Evolutionary conservation across 371 early-diverging fungal genomes (phyloP).

Genomic region (Basidiobolus meristosporus): DNA sequence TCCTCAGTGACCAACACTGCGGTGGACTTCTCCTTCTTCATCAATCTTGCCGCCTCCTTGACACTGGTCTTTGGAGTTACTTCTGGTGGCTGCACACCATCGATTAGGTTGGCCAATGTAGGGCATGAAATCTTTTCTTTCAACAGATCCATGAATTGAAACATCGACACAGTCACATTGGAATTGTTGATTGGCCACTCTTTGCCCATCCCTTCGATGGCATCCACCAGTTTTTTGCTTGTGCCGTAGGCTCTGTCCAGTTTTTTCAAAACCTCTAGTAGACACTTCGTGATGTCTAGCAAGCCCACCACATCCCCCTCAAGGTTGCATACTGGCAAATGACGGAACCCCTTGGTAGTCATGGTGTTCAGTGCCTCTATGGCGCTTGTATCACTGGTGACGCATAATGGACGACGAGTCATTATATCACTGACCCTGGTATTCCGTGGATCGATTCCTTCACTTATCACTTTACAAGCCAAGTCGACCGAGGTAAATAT

Average conservation of each 20-base stretch:
- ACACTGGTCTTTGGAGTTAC: conserved; percentile 66
- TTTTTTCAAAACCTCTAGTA: conserved; percentile 84
- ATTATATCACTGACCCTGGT: conserved; percentile 75
- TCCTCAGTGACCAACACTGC: conserved; percentile 80
- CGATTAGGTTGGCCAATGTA: conserved; percentile 58
- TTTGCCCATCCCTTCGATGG: conserved; percentile 83
- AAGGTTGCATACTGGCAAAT: conserved; percentile 87
- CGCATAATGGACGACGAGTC: conserved; percentile 79
- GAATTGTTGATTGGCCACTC: no score
- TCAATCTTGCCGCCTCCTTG: conserved; percentile 69
- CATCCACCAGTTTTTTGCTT: conserved; percentile 68
- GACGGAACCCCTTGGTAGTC: conserved; percentile 84
- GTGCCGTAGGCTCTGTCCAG: conserved; percentile 86
- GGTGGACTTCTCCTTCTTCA: conserved; percentile 73
- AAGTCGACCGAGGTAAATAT: conserved; percentile 82
- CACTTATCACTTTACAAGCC: conserved; percentile 72
- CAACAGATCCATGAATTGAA: conserved; percentile 51
- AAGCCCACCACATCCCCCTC: conserved; percentile 84
- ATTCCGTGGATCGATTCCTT: conserved; percentile 52
- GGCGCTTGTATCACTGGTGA: conserved; percentile 58
- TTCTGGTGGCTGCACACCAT: conserved; percentile 45
- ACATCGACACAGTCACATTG: conserved; percentile 16
- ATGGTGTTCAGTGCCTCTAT: conserved; percentile 87
- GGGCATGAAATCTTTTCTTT: conserved; percentile 74
- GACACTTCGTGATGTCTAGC: conserved; percentile 87